Base-by-base conservation (phyloP, 352 stramenopile species). In the Phytophthora citrophthora region DNA sequence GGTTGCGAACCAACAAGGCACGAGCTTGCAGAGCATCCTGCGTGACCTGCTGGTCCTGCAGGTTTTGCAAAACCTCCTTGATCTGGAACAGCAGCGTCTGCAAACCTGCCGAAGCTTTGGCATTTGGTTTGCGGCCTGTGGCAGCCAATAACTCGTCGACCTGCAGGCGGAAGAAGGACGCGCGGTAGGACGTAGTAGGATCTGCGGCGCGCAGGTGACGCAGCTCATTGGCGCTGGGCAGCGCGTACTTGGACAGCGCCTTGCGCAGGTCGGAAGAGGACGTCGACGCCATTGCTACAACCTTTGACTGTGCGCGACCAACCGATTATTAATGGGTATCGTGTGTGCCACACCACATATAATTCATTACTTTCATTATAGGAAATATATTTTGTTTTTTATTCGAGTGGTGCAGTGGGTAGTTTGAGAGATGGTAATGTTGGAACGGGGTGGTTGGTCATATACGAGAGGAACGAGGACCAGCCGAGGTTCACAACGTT, bases 151-250 rank as follows among this genome's bases (percentile, higher is more conserved):
- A 66, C 71, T 97, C 82, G 45, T 95, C 86, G 20, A 95, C 79
- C 56, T 97, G 84, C 39, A 97, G 72, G 3, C 83, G 82, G 70
- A 97, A 89, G 41, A 96, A 93, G 46, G 90, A 97, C 46, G 79
- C 82, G 18, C 75, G 76, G 59, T 93, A 91, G 38, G 88, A 88
- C 31, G 77, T 93, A 24, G 57, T 83, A 36, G 81, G 85, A 61
- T 96, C 86, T 1, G 86, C 88, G 8, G 86, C 76, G 27, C 92
- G 87, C 48, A 97, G 56, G 51, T 96, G 81, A 29, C 69, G 72
- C 64, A 94, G 70, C 68, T 96, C 89, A 40, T 89, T 88, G 48
- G 84, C 81, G 55, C 84, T 97, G 8, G 93, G 93, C 44, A 98
- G 80, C 55, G 93, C 91, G 55, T 96, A 97, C 77, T 93, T 93